phyloP scores from a whole-genome alignment of 345 rosid species.

The Salix brachista region DNA sequence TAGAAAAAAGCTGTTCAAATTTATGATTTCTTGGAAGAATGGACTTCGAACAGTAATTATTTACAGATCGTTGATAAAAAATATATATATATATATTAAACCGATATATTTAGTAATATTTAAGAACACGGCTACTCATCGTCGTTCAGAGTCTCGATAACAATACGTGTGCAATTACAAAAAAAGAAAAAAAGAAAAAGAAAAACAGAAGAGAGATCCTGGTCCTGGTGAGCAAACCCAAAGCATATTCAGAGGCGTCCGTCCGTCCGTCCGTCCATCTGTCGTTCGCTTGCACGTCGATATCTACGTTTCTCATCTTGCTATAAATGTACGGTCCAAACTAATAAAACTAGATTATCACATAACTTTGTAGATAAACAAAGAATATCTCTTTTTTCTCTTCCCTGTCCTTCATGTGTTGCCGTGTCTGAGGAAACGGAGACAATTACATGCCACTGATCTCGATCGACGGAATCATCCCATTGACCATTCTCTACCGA shows the following conservation, averaged over 20 bases:
- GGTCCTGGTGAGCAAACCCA: background rate
- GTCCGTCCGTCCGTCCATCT: background rate
- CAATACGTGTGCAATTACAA: too few species aligned
- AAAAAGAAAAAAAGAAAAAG: background rate
- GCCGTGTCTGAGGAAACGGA: conserved; percentile 20
- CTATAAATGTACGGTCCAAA: background rate
- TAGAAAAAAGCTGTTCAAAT: too few species aligned
- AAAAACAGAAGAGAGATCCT: background rate
- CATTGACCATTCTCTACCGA: background rate
- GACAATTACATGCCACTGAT: conserved; percentile 7
- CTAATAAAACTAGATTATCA: background rate
- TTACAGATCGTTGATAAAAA: too few species aligned
- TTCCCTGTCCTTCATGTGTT: background rate
- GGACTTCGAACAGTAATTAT: too few species aligned
- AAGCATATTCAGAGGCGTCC: background rate
- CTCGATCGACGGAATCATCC: background rate
- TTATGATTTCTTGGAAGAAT: too few species aligned
- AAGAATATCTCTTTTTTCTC: conserved; percentile 14
- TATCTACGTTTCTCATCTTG: background rate
- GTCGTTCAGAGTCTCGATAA: too few species aligned
- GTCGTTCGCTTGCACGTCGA: background rate
- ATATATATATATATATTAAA: too few species aligned
- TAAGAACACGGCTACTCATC: too few species aligned
- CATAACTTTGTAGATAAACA: background rate
- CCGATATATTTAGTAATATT: too few species aligned